phyloP scores from a whole-genome alignment of 257 asterid species.

The Petunia secreta region DNA sequence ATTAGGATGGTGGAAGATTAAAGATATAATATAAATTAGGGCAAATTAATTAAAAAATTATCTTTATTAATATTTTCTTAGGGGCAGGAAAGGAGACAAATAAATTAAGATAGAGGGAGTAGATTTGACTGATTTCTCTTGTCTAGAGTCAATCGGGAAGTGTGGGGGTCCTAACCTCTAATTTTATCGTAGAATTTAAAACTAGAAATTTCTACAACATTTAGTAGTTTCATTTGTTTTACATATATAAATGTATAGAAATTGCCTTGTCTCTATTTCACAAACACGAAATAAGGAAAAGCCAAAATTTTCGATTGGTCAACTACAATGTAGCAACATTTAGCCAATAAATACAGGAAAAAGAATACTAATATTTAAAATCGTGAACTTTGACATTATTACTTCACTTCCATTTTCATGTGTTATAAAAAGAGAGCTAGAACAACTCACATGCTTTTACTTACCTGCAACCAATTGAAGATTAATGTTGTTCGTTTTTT shows the following conservation, averaged over 20 bases:
- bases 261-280: constrained; percentile 6
- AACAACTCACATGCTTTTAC: constrained; percentile 8
- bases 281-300: neutral
- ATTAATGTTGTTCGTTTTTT: neutral
- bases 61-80: no score
- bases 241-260: constrained; percentile 10
- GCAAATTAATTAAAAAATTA: no score
- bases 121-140: neutral
- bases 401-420: neutral
- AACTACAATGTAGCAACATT: neutral
- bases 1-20: no score
- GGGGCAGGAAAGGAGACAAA: no score
- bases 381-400: neutral
- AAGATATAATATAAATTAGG: no score
- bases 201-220: neutral
- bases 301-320: neutral
- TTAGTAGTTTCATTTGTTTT: neutral
- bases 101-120: no score
- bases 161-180: neutral
- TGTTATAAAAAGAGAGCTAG: neutral
- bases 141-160: neutral
- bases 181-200: no score
- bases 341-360: neutral
- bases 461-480: neutral
- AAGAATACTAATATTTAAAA: neutral